Base-by-base conservation (phyloP, 345 rosid species). In the Eucalyptus decipiens region DNA sequence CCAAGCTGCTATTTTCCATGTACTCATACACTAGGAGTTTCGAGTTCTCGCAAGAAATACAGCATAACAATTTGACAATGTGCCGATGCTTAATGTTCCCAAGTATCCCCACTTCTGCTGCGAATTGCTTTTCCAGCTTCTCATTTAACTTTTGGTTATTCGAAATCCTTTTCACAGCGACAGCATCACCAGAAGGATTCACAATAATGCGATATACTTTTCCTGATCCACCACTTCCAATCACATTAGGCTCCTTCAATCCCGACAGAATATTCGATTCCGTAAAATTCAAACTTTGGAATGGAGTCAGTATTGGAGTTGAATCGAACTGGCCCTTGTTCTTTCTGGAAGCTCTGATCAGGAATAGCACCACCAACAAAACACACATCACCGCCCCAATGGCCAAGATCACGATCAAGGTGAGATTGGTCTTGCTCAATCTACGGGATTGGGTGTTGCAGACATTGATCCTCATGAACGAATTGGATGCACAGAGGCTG, bases 181-280 rank as follows among this genome's bases (percentile, higher is more conserved):
- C 94, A 43, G 17, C 43, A 0, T 90, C 86, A n/a, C 91, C 91
- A 8, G 91, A 87, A 16, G 56, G 87, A 49, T 92, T 87, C 30
- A 90, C 45, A 1, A 88, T 56, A 43, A 94, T 90, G 9, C 94
- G 92, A 81, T 93, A 96, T 3, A 96, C 96, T 58, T 93, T 93
- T 37, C 97, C 96, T 15, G 98, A 95, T 9, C 96, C 95, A 16
- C 96, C 96, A 37, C 92, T 92, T 67, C 98, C 97, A 24, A 96
- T 92, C 91, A 92, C 67, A 67, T 95, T 94, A 7, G 58, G 65
- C 62, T 94, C 96, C 62, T 87, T 89, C 93, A 96, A 56, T 50
- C 93, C 93, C 3, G 89, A 52, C 87, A 94, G 30, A 45, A 96
- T 89, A 86, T 90, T 88, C 37, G 88, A 88, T 52, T 89, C 91